A percentile compares a stretch with the other conserved stretches of the same genome.
Conservation (phyloP, 139 green algal species). For the Desmodesmus armatus region DNA sequence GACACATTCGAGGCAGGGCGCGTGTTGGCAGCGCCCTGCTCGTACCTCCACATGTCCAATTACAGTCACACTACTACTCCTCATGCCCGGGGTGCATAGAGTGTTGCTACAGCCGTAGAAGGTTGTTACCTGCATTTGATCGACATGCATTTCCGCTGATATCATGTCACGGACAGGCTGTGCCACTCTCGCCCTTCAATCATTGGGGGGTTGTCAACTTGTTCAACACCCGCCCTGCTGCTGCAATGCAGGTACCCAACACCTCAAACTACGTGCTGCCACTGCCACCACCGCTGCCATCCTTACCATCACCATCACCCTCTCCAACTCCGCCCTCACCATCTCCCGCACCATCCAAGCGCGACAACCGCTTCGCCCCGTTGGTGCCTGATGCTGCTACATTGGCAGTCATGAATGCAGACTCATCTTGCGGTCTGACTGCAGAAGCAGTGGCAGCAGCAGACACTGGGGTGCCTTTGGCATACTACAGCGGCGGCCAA, state of each 20-base stretch:
- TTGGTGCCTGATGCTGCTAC: background rate
- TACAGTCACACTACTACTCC: too few relatives aligned
- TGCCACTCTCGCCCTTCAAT: too few relatives aligned
- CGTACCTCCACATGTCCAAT: too few relatives aligned
- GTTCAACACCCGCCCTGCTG: background rate
- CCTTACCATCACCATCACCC: background rate
- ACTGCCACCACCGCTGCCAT: background rate
- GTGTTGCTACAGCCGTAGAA: too few relatives aligned
- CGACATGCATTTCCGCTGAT: too few relatives aligned
- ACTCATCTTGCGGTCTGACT: background rate
- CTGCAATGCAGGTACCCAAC: background rate
- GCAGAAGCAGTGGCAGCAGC: background rate
- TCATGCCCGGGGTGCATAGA: too few relatives aligned
- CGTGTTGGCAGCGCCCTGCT: too few relatives aligned
- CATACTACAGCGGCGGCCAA: background rate
- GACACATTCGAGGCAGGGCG: too few relatives aligned
- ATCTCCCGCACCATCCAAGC: background rate
- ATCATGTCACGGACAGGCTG: background rate
- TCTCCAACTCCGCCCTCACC: constrained; percentile 1
- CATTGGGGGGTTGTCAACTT: too few relatives aligned
- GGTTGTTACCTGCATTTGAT: too few relatives aligned
- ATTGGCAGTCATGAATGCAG: background rate
- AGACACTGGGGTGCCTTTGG: too few relatives aligned
- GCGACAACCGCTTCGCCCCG: background rate
- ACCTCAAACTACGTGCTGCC: background rate